These are phyloP conservation scores for Puccinia horiana DNA, from an alignment of 1,284 basidiomycete genomes.

Conservation along the genomic window DNA sequence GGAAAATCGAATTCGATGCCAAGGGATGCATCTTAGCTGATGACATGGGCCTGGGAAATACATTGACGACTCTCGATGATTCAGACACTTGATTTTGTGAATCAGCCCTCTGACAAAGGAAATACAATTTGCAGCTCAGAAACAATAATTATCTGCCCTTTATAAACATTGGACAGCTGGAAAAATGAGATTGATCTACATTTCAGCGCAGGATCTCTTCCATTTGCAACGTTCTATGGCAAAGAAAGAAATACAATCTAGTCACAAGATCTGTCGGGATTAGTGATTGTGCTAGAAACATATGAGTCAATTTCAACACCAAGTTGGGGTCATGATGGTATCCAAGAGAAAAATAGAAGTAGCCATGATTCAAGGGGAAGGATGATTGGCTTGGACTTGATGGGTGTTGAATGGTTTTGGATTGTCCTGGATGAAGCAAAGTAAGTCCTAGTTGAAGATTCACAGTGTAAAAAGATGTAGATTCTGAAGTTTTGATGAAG, in stretches of 20 bases:
- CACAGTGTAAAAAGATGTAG: too few relatives aligned
- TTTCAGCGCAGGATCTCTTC: not conserved
- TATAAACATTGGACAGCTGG: not conserved
- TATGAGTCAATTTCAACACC: not conserved
- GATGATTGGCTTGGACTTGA: not conserved
- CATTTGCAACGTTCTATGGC: not conserved
- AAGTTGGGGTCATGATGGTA: not conserved
- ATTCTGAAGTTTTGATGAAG: too few relatives aligned
- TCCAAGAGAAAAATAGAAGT: not conserved
- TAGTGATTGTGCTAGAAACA: not conserved
- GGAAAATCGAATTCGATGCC: not conserved
- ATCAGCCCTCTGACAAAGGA: not conserved
- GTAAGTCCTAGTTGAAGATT: too few relatives aligned
- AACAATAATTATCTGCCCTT: slow-evolving; percentile 4
- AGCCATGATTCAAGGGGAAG: not conserved
- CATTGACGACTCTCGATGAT: not conserved
- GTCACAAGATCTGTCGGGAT: not conserved
- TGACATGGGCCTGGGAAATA: slow-evolving; percentile 12
- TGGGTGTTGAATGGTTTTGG: too few relatives aligned
- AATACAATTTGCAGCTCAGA: not conserved
- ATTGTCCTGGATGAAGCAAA: too few relatives aligned
- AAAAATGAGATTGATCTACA: not conserved
- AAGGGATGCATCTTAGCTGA: slow-evolving; percentile 13
- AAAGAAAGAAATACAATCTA: not conserved
- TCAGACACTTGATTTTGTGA: not conserved